Conservation (phyloP, 768 basidiomycete species). For the Chalciporus sphaerocephalus region DNA sequence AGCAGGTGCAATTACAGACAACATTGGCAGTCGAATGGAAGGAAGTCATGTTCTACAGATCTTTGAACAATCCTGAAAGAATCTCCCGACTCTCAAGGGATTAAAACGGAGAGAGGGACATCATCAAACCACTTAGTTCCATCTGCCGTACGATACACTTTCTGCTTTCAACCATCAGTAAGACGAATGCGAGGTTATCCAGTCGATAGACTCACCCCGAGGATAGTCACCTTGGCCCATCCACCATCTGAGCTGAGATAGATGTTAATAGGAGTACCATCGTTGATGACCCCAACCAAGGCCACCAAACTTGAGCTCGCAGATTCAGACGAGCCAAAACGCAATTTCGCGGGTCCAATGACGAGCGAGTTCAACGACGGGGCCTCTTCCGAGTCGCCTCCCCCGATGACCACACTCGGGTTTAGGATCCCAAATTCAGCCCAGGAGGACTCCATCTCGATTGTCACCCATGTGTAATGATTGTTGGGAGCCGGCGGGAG, state of each 20-base stretch:
- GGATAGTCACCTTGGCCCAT: slow-evolving; percentile 1
- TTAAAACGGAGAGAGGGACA: too few species aligned
- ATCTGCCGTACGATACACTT: neutral
- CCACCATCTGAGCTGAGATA: slow-evolving; percentile 2
- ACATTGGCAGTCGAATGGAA: too few species aligned
- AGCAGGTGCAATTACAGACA: too few species aligned
- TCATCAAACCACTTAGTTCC: neutral
- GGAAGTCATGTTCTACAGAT: too few species aligned
- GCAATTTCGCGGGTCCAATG: slow-evolving; percentile 4
- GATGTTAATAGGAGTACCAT: slow-evolving; percentile 5
- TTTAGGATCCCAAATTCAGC: slow-evolving; percentile 7
- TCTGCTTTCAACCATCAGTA: neutral
- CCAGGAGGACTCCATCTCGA: neutral
- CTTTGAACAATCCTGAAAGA: too few species aligned
- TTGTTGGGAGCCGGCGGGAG: slow-evolving; percentile 2
- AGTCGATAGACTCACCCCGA: neutral
- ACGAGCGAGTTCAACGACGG: neutral
- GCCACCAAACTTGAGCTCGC: neutral
- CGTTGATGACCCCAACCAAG: slow-evolving; percentile 4
- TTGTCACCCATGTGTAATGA: slow-evolving; percentile 1
- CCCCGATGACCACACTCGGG: slow-evolving; percentile 2
- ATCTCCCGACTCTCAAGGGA: too few species aligned
- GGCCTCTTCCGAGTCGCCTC: slow-evolving; percentile 1
- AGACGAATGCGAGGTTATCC: too few species aligned
- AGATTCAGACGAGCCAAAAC: neutral